A percentile compares a stretch with the other conserved stretches of the same genome.
Evolutionary conservation across 371 early-diverging fungal genomes (phyloP).

Genomic region (Haplosporangium sp.): DNA sequence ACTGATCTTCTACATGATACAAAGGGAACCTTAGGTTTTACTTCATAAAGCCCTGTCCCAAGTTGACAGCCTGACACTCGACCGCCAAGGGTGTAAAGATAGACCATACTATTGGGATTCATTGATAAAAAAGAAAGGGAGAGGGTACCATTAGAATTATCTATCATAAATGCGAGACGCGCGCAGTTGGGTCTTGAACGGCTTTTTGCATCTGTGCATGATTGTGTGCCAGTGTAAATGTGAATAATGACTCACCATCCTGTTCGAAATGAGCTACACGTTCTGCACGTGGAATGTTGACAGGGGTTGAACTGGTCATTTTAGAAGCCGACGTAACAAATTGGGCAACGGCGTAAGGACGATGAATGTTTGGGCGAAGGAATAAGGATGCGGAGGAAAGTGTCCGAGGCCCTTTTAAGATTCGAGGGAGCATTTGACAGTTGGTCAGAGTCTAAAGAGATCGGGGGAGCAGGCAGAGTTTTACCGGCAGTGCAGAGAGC

Average conservation of each 20-base stretch:
- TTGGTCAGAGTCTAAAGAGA: background rate
- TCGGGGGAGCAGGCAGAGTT: background rate
- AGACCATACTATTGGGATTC: slow-evolving; percentile 80
- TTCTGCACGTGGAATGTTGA: slow-evolving; percentile 52
- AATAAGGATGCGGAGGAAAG: slow-evolving; percentile 14
- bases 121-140: background rate
- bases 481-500: slow-evolving; percentile 4
- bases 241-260: slow-evolving; percentile 50
- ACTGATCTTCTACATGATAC: background rate
- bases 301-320: slow-evolving; percentile 20
- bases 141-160: background rate
- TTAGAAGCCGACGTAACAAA: slow-evolving; percentile 17
- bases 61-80: slow-evolving; percentile 90
- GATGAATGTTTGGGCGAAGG: slow-evolving; percentile 2
- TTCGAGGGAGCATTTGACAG: slow-evolving; percentile 32
- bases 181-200: too few species aligned
- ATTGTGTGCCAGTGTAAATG: background rate
- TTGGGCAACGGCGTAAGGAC: slow-evolving; percentile 2
- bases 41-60: slow-evolving; percentile 94
- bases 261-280: slow-evolving; percentile 60
- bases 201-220: too few species aligned
- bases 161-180: too few species aligned
- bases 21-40: slow-evolving; percentile 34
- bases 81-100: slow-evolving; percentile 90
- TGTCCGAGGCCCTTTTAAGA: slow-evolving; percentile 27